Base-by-base conservation (phyloP, 257 asterid species). In the Thymus quinquecostatus region DNA sequence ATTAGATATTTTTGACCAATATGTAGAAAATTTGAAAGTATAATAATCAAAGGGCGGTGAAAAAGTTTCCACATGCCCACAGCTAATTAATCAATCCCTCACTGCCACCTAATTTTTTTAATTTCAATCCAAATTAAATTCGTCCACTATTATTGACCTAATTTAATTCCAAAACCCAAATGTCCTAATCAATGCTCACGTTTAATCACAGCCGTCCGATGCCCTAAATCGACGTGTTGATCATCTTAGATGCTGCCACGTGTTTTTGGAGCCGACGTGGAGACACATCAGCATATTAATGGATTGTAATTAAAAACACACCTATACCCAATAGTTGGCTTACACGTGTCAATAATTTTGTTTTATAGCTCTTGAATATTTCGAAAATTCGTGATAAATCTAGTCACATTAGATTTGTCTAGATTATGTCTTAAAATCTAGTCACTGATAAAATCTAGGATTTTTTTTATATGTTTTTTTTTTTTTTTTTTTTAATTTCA, bases 71-170 rank as follows among this genome's bases (percentile, higher is more conserved):
- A 66, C 29, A 28, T 67, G 44, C 28, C 65, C 69, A 36, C 34
- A 57, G 10, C 44, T 1, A 5, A 38, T 4, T 36, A 57, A 48
- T 40, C 34, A 57, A 48, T 40, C 34, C 50, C 68, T 41, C 55
- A 13, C 28, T 47, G 68, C 71, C 74, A 71, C 56, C 13, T 58
- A 6, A n/a, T 30, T 30, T 51, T 54, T 63, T 28, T 48, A 1
- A 55, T 43, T 51, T 21, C 21, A 21, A 41, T 66, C 53, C 32
- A 34, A 60, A 32, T 44, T 40, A 60, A 21, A 38, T 2, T 36
- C 29, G 11, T 60, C 71, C 72, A 1, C 67, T 60, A 74, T 74
- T 65, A 73, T 79, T 70, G 79, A 74, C 77, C 74, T 66, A 69
- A 50, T 72, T 63, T 71, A 47, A 59, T 27, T 68, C 21, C 60